Conservation (phyloP, 2,329 filamentous ascomycete species). For the Cordyceps farinosa region DNA sequence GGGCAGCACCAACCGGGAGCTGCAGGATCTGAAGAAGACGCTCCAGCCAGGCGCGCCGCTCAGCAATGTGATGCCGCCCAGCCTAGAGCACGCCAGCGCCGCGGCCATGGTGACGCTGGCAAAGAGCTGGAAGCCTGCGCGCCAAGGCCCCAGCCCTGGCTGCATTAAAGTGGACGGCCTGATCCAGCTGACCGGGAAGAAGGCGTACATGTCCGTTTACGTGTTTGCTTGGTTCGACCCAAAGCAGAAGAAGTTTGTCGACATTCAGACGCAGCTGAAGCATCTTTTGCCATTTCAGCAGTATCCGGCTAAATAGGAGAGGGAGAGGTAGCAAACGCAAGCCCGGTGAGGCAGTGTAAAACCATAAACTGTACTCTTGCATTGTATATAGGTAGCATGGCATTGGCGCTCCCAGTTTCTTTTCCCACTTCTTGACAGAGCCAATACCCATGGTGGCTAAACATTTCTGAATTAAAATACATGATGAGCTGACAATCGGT, state of each 20-base stretch:
- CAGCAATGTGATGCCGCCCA: background rate
- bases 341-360: background rate
- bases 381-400: slow-evolving; percentile 15
- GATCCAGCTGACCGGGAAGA: slow-evolving; percentile 48
- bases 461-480: background rate
- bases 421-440: background rate
- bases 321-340: background rate
- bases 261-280: slow-evolving; percentile 41
- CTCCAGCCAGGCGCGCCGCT: background rate
- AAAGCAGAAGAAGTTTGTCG: slow-evolving; percentile 45
- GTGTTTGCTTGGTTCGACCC: slow-evolving; percentile 55
- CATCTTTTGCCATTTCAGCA: slow-evolving; percentile 42
- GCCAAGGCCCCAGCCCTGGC: slow-evolving; percentile 45
- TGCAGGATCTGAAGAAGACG: slow-evolving; percentile 11
- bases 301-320: slow-evolving; percentile 22
- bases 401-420: slow-evolving; percentile 7
- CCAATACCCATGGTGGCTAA: background rate
- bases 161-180: slow-evolving; percentile 52
- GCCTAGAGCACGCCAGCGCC: background rate
- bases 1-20: background rate
- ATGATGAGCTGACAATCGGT: background rate
- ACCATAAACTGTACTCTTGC: background rate
- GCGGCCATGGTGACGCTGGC: slow-evolving; percentile 33
- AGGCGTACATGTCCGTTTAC: slow-evolving; percentile 47
- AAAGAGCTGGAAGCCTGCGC: slow-evolving; percentile 45